These are phyloP conservation scores for Trametes sanguinea DNA, from an alignment of 768 basidiomycete species.

Conservation along the genomic window DNA sequence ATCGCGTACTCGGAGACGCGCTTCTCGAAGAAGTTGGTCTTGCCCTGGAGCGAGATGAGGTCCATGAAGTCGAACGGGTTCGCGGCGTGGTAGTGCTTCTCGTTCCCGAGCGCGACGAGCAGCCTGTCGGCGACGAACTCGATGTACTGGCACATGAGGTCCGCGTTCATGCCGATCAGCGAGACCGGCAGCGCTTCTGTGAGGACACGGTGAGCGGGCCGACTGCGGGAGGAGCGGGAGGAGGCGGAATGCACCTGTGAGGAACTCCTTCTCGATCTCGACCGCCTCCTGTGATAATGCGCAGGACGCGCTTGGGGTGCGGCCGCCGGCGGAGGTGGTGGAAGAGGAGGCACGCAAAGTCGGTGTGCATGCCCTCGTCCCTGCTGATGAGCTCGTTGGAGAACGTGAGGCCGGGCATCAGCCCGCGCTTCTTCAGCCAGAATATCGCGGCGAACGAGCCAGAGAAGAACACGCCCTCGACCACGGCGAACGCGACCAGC, in stretches of 20 bases:
- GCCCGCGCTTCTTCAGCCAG: slow-evolving; percentile 95
- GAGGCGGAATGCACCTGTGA: slow-evolving; percentile 55
- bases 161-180: slow-evolving; percentile 90
- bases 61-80: slow-evolving; percentile 97
- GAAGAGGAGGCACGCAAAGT: slow-evolving; percentile 92
- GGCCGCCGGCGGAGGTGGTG: slow-evolving; percentile 78
- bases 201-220: not conserved
- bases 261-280: slow-evolving; percentile 81
- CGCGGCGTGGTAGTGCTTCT: slow-evolving; percentile 69
- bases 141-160: slow-evolving; percentile 89
- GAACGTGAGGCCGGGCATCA: slow-evolving; percentile 97
- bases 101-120: slow-evolving; percentile 79
- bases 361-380: slow-evolving; percentile 96
- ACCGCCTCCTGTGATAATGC: slow-evolving; percentile 84
- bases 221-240: slow-evolving; percentile 35
- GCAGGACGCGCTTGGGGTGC: slow-evolving; percentile 71
- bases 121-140: slow-evolving; percentile 92
- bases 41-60: slow-evolving; percentile 92
- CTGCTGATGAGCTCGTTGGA: slow-evolving; percentile 96
- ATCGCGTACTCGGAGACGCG: slow-evolving; percentile 85
- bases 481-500: slow-evolving; percentile 90
- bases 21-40: slow-evolving; percentile 98
- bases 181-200: slow-evolving; percentile 81
- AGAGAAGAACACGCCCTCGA: slow-evolving; percentile 97
- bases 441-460: slow-evolving; percentile 93